Evolutionary conservation across 129 eudicot genomes (phyloP).

Genomic region (Pseudognaphalium luteoalbum): DNA sequence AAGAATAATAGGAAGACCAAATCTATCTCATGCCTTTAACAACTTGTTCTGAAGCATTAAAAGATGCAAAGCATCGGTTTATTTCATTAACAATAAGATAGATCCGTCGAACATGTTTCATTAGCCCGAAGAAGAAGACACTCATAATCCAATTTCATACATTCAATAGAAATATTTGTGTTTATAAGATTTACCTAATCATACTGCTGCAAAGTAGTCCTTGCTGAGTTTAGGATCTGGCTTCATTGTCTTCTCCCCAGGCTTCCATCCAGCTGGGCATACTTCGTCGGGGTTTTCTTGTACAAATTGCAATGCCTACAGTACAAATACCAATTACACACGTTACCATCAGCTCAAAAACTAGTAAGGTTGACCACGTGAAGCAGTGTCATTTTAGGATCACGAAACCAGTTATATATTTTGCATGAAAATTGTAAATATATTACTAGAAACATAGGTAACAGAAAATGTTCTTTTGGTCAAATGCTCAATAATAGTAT

Average conservation of each 20-base stretch:
- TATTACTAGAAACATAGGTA: background rate
- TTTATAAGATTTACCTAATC: background rate
- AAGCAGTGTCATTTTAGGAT: background rate
- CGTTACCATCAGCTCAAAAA: background rate
- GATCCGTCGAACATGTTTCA: background rate
- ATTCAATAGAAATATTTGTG: background rate
- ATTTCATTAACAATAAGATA: slow-evolving; percentile 12
- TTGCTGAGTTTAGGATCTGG: slow-evolving; percentile 97
- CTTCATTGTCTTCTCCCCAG: slow-evolving; percentile 96
- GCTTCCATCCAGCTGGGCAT: slow-evolving; percentile 99
- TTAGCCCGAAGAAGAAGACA: background rate
- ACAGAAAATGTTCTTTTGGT: background rate
- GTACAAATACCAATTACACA: slow-evolving; percentile 4
- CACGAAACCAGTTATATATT: background rate
- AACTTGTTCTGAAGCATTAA: background rate
- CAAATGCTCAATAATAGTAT: background rate
- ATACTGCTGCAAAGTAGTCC: slow-evolving; percentile 85
- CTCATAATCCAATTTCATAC: slow-evolving; percentile 13
- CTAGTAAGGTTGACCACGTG: background rate
- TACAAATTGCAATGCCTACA: slow-evolving; percentile 91
- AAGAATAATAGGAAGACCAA: background rate
- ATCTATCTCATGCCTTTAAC: background rate
- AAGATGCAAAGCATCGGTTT: background rate
- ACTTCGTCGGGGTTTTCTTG: slow-evolving; percentile 98
- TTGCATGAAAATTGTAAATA: background rate